These are phyloP conservation scores for Cylindrodendrum hubeiense DNA, from an alignment of 2,329 filamentous ascomycete genomes.

Conservation along the genomic window DNA sequence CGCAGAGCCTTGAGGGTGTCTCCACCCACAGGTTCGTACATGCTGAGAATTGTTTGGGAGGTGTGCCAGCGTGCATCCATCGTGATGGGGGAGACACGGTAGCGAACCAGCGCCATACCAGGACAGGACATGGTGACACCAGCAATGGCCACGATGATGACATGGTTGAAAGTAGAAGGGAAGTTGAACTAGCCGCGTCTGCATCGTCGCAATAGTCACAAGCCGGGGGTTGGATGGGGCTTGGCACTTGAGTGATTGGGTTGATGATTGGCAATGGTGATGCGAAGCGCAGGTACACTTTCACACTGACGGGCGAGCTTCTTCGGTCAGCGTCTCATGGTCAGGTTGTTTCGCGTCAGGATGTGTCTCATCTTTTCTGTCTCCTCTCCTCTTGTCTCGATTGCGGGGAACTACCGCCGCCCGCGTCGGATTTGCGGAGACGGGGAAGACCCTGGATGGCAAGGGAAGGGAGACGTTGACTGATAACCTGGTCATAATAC, in stretches of 20 bases:
- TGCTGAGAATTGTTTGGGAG: conserved; percentile 3
- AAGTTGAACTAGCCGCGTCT: conserved; percentile 6
- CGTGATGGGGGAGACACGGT: conserved; percentile 12
- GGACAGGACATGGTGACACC: conserved; percentile 23
- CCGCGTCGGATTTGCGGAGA: neutral
- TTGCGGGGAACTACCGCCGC: conserved; percentile 11
- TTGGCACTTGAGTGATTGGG: conserved; percentile 3
- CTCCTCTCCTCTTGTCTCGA: conserved; percentile 14
- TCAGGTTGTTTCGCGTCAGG: conserved; percentile 10
- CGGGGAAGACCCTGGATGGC: neutral
- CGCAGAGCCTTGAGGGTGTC: conserved; percentile 12
- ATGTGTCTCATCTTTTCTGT: neutral
- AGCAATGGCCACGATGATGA: conserved; percentile 14
- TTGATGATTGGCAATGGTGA: conserved; percentile 3
- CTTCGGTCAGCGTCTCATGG: neutral
- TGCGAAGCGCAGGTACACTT: neutral
- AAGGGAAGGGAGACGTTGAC: neutral
- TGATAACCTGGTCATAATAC: neutral
- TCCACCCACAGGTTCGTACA: conserved; percentile 20
- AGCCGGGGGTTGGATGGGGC: neutral
- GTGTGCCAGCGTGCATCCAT: conserved; percentile 7
- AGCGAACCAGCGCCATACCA: conserved; percentile 31
- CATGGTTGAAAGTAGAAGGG: conserved; percentile 4
- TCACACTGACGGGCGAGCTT: neutral
- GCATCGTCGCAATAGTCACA: neutral